Evolutionary conservation across 129 eudicot species (phyloP).

Genomic region (Artemisia argyi): DNA sequence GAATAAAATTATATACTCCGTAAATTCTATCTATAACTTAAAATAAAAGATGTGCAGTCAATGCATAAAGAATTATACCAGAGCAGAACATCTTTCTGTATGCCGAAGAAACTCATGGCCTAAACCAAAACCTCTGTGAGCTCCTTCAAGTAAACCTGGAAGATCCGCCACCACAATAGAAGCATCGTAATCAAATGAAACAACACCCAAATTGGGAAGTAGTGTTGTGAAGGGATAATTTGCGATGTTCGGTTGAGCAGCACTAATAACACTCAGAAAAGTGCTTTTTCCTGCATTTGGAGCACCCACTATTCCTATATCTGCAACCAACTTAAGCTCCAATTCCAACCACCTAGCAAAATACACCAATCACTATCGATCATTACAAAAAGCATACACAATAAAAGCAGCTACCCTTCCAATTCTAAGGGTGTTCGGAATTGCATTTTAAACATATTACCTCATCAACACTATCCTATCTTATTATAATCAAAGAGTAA

Average conservation of each 20-base stretch:
- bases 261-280: conserved; percentile 77
- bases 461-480: not conserved
- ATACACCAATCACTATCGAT: conserved; percentile 17
- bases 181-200: conserved; percentile 79
- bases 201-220: conserved; percentile 93
- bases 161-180: conserved; percentile 92
- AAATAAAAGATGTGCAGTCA: not conserved
- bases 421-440: not conserved
- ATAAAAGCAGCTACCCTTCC: not conserved
- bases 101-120: conserved; percentile 96
- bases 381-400: not conserved
- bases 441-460: not conserved
- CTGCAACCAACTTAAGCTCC: conserved; percentile 97
- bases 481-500: too few relatives aligned
- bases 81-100: conserved; percentile 94
- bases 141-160: conserved; percentile 98
- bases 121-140: conserved; percentile 93
- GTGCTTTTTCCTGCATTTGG: conserved; percentile 99
- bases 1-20: too few relatives aligned
- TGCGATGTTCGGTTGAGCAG: conserved; percentile 90
- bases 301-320: conserved; percentile 95
- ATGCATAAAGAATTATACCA: conserved; percentile 49
- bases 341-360: conserved; percentile 91
- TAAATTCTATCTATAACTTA: not conserved
- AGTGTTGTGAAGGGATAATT: conserved; percentile 92